These are phyloP conservation scores for Nematocida displodere DNA, from an alignment of 371 early-diverging fungal genomes.

Conservation along the genomic window DNA sequence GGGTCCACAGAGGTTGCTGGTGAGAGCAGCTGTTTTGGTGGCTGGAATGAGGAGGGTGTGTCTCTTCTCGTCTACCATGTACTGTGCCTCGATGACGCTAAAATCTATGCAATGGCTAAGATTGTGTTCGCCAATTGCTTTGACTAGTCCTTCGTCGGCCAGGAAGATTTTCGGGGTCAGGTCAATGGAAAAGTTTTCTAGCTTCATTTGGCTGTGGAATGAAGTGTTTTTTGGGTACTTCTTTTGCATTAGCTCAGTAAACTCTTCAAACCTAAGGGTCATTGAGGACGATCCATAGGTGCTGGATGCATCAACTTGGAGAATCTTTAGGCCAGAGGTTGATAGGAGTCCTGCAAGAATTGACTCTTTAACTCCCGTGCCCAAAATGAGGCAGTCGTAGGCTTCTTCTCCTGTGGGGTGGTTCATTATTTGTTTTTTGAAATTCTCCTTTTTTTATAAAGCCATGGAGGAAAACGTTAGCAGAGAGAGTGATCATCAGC, in stretches of 20 bases:
- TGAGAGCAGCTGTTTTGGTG: constrained; percentile 77
- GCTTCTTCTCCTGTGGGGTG: constrained; percentile 1
- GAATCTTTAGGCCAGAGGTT: constrained; percentile 89
- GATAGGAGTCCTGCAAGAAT: constrained; percentile 92
- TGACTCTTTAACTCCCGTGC: constrained; percentile 97
- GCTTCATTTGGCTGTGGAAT: not conserved
- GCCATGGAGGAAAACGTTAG: not conserved
- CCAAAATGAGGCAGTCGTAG: constrained; percentile 64
- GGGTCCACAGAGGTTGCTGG: constrained; percentile 78
- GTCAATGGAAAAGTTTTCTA: constrained; percentile 83
- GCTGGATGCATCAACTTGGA: constrained; percentile 91
- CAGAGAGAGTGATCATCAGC: constrained; percentile 29
- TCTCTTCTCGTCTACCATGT: constrained; percentile 71
- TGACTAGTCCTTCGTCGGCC: constrained; percentile 80
- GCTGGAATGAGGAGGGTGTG: constrained; percentile 91
- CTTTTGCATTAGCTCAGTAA: constrained; percentile 67
- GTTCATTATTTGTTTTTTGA: constrained; percentile 30
- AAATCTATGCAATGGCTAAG: constrained; percentile 93
- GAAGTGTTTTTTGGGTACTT: constrained; percentile 67
- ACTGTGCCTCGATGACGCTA: constrained; percentile 85
- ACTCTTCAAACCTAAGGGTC: constrained; percentile 61
- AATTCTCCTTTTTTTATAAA: constrained; percentile 24
- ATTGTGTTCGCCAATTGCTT: constrained; percentile 76
- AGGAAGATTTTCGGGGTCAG: constrained; percentile 98
- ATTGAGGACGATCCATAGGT: constrained; percentile 85